phyloP scores from a whole-genome alignment of 2,329 filamentous ascomycete genomes.

The Aspergillus luchuensis region DNA sequence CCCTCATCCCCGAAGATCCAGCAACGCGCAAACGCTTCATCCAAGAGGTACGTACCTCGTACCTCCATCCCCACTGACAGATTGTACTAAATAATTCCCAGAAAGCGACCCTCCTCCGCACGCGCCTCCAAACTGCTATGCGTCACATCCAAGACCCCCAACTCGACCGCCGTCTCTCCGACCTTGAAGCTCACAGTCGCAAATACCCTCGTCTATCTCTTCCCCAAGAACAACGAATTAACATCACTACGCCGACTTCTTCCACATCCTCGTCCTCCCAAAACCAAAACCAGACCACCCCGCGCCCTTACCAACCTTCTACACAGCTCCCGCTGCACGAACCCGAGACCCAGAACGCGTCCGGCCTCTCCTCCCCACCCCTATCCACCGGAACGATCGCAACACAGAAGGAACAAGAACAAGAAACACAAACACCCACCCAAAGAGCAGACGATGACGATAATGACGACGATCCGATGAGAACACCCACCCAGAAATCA shows the following conservation, averaged over 20 bases:
- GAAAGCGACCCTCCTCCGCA: slow-evolving; percentile 45
- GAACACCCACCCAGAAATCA: slow-evolving; percentile 24
- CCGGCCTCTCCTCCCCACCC: slow-evolving; percentile 23
- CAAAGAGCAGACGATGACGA: neutral
- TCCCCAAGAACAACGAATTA: slow-evolving; percentile 12
- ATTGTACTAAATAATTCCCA: slow-evolving; percentile 24
- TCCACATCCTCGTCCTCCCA: neutral
- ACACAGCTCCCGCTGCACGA: slow-evolving; percentile 18
- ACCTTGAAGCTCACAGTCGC: slow-evolving; percentile 44
- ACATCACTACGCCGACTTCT: neutral
- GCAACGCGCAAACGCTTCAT: slow-evolving; percentile 43
- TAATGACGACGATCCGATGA: slow-evolving; percentile 21
- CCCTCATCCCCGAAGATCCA: slow-evolving; percentile 36
- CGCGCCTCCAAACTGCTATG: slow-evolving; percentile 44
- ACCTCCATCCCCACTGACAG: neutral
- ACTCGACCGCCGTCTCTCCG: slow-evolving; percentile 44
- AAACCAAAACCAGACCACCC: neutral
- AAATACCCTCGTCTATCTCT: slow-evolving; percentile 35
- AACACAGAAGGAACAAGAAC: neutral
- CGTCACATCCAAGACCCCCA: slow-evolving; percentile 40
- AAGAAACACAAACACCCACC: neutral
- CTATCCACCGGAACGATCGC: slow-evolving; percentile 15
- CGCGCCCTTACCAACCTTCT: neutral
- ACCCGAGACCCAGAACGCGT: slow-evolving; percentile 17
- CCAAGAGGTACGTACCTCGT: slow-evolving; percentile 36